Conservation (phyloP, 495 filamentous ascomycete species). For the Penicillium paradoxum region DNA sequence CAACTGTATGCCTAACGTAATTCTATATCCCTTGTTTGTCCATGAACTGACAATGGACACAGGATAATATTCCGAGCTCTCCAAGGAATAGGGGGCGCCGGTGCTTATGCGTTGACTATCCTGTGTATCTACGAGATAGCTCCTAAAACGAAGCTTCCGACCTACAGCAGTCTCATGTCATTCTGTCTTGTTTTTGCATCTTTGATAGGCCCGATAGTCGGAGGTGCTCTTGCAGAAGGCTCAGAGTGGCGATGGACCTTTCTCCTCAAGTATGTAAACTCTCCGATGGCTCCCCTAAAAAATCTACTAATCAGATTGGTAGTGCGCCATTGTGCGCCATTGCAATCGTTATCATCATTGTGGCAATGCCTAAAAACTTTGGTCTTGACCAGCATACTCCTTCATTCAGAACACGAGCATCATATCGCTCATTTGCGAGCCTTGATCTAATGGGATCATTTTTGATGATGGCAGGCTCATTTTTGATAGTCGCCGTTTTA, state of each 20-base stretch:
- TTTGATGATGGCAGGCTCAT: slow-evolving; percentile 48
- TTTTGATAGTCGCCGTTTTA: slow-evolving; percentile 53
- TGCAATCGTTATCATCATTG: slow-evolving; percentile 15
- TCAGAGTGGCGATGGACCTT: slow-evolving; percentile 59
- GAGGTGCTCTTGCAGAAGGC: slow-evolving; percentile 53
- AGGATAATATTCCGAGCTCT: slow-evolving; percentile 52
- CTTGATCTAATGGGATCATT: slow-evolving; percentile 56
- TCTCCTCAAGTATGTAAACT: slow-evolving; percentile 49
- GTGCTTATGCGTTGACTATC: slow-evolving; percentile 47
- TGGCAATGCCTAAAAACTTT: slow-evolving; percentile 28
- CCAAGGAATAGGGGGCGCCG: slow-evolving; percentile 54
- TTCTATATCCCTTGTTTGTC: background rate
- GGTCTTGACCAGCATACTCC: slow-evolving; percentile 26
- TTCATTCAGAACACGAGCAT: slow-evolving; percentile 25
- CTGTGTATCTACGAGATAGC: slow-evolving; percentile 47
- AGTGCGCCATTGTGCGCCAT: slow-evolving; percentile 23
- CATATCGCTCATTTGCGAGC: slow-evolving; percentile 25
- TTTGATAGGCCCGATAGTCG: slow-evolving; percentile 49
- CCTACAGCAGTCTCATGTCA: slow-evolving; percentile 43
- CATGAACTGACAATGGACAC: background rate
- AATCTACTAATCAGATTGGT: background rate
- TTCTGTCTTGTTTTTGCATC: slow-evolving; percentile 40
- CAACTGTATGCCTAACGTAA: slow-evolving; percentile 40
- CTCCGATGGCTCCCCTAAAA: too few relatives aligned
- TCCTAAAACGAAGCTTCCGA: slow-evolving; percentile 42